These are phyloP conservation scores for Suillus ampliporus DNA, from an alignment of 768 basidiomycete genomes.

Conservation along the genomic window DNA sequence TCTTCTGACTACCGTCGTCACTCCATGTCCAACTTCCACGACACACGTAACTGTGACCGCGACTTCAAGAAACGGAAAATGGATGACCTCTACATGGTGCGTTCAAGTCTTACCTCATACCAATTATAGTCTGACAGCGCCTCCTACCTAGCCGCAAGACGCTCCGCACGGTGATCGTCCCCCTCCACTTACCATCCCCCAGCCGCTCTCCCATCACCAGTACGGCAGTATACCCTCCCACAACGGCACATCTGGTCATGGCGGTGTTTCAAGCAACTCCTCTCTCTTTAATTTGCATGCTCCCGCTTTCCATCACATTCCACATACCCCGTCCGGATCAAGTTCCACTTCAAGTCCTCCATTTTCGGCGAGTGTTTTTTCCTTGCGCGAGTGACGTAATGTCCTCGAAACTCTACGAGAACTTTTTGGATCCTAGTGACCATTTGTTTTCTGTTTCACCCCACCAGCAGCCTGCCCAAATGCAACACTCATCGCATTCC, in stretches of 20 bases:
- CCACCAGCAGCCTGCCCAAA: conserved; percentile 67
- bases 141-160: conserved; percentile 51
- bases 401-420: conserved; percentile 38
- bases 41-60: conserved; percentile 56
- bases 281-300: conserved; percentile 59
- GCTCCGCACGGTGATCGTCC: conserved; percentile 47
- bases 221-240: conserved; percentile 50
- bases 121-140: conserved; percentile 1
- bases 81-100: conserved; percentile 63
- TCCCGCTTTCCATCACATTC: conserved; percentile 63
- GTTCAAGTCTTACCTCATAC: not conserved
- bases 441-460: conserved; percentile 41
- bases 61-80: conserved; percentile 69
- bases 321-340: conserved; percentile 73
- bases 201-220: conserved; percentile 54
- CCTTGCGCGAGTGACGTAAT: conserved; percentile 37
- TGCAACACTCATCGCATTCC: conserved; percentile 62
- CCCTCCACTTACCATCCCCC: conserved; percentile 69
- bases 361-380: conserved; percentile 85
- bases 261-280: conserved; percentile 39
- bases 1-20: conserved; percentile 54
- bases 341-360: conserved; percentile 78
- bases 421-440: conserved; percentile 65
- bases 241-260: conserved; percentile 44
- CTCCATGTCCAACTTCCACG: conserved; percentile 52